A percentile compares a stretch with the other conserved stretches of the same genome.
Conservation (phyloP, 352 stramenopile genomes). For the Globisporangium nodosum region DNA sequence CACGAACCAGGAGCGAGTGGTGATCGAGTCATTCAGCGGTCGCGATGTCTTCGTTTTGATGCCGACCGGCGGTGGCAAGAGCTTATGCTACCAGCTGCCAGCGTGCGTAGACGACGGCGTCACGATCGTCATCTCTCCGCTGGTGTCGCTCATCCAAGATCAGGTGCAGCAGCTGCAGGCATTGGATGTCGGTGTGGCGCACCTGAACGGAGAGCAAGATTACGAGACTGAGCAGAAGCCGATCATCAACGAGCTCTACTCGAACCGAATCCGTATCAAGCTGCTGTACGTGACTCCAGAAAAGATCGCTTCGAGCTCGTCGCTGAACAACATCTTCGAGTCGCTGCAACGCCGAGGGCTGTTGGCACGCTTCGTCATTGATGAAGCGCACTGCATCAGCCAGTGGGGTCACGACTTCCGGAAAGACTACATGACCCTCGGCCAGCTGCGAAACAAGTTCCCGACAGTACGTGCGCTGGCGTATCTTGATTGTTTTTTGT, state of each 20-base stretch:
- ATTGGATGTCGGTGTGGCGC: slow-evolving; percentile 86
- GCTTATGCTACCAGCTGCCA: slow-evolving; percentile 96
- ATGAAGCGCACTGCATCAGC: slow-evolving; percentile 96
- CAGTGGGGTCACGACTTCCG: slow-evolving; percentile 99
- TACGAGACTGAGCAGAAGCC: slow-evolving; percentile 82
- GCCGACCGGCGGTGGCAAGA: slow-evolving; percentile 98
- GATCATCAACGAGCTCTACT: slow-evolving; percentile 87
- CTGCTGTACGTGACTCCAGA: slow-evolving; percentile 99
- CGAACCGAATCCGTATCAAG: slow-evolving; percentile 88
- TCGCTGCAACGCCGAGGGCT: slow-evolving; percentile 75
- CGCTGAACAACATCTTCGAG: slow-evolving; percentile 85
- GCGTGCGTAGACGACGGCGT: slow-evolving; percentile 89
- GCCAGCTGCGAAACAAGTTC: not conserved
- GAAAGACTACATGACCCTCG: slow-evolving; percentile 19
- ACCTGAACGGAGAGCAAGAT: slow-evolving; percentile 85
- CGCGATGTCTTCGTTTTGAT: slow-evolving; percentile 98
- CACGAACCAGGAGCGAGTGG: slow-evolving; percentile 92
- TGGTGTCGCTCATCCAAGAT: slow-evolving; percentile 99
- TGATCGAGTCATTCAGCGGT: slow-evolving; percentile 89
- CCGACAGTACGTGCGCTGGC: not conserved
- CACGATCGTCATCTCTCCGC: slow-evolving; percentile 96
- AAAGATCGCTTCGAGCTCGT: slow-evolving; percentile 90
- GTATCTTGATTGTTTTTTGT: too few species aligned
- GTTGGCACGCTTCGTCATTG: slow-evolving; percentile 96
- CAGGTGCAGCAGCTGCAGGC: slow-evolving; percentile 96